phyloP scores from a whole-genome alignment of 139 green algal genomes.

The Zygnema circumcarinatum region DNA sequence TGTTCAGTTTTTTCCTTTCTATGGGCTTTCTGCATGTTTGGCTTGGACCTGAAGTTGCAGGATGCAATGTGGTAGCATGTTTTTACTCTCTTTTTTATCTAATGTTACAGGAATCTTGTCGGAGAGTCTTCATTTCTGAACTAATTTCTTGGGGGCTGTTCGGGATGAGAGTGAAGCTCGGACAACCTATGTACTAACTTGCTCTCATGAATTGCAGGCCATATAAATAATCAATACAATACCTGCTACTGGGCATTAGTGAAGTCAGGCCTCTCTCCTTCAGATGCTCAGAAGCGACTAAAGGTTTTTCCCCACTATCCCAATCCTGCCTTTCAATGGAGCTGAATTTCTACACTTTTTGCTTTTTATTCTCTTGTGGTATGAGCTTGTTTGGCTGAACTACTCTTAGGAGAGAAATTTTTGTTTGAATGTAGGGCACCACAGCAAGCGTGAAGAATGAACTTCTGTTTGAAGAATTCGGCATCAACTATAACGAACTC shows the following conservation, averaged over 20 bases:
- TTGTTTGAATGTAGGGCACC: constrained; percentile 71
- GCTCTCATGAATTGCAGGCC: constrained; percentile 67
- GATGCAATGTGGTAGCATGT: too few relatives aligned
- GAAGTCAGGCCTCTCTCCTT: constrained; percentile 65
- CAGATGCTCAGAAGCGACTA: constrained; percentile 46
- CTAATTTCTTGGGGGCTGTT: too few relatives aligned
- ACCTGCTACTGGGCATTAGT: constrained; percentile 93
- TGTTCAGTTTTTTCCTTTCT: too few relatives aligned
- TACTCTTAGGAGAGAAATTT: neutral
- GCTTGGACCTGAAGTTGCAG: too few relatives aligned
- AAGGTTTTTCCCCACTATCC: constrained; percentile 34
- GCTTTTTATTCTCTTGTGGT: neutral
- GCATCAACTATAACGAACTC: constrained; percentile 90
- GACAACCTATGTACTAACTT: too few relatives aligned
- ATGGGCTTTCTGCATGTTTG: too few relatives aligned
- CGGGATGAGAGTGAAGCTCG: too few relatives aligned
- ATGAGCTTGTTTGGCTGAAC: neutral
- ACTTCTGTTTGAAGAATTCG: constrained; percentile 81
- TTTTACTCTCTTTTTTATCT: too few relatives aligned
- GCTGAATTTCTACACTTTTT: too few relatives aligned
- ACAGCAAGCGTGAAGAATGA: constrained; percentile 89
- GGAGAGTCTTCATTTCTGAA: too few relatives aligned
- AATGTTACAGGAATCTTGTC: too few relatives aligned
- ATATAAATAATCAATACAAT: constrained; percentile 99
- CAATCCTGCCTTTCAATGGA: neutral